Evolutionary conservation across 495 filamentous ascomycete genomes (phyloP).

Genomic region (Cercophora sp.): DNA sequence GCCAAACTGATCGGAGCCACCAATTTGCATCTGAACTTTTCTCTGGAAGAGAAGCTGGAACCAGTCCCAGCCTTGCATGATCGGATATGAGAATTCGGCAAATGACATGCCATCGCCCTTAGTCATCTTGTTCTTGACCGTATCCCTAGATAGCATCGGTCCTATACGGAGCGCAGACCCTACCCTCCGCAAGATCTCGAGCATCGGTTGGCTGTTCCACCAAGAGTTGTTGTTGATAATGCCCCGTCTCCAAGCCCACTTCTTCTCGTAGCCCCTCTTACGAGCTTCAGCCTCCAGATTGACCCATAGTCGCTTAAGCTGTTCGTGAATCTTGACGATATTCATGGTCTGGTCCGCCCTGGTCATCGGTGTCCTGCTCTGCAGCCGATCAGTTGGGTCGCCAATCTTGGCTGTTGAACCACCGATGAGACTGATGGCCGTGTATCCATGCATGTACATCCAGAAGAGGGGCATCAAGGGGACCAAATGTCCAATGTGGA

Average conservation of each 20-base stretch:
- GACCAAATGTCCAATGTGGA: constrained; percentile 90
- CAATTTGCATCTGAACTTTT: constrained; percentile 76
- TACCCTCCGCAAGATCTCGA: constrained; percentile 68
- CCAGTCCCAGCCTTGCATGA: constrained; percentile 97
- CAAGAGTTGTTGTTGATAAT: constrained; percentile 76
- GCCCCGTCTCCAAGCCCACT: constrained; percentile 59
- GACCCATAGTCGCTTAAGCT: constrained; percentile 72
- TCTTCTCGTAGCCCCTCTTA: constrained; percentile 56
- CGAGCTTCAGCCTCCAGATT: constrained; percentile 62
- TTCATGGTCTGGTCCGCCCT: constrained; percentile 59
- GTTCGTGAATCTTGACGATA: constrained; percentile 44
- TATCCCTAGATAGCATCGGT: constrained; percentile 83
- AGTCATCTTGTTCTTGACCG: constrained; percentile 79
- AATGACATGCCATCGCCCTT: constrained; percentile 88
- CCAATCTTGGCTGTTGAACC: constrained; percentile 83
- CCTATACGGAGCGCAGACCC: constrained; percentile 71
- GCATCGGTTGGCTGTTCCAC: constrained; percentile 64
- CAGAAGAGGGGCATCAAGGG: constrained; percentile 93
- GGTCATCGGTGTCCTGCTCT: constrained; percentile 57
- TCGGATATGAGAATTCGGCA: constrained; percentile 86
- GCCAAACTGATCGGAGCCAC: constrained; percentile 92
- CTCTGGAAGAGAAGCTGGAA: constrained; percentile 66
- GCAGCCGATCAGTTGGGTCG: constrained; percentile 76
- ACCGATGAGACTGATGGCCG: constrained; percentile 71
- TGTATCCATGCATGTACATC: constrained; percentile 82